Percentiles rank a stretch among this genome's conserved stretches.
Evolutionary conservation across 1,139 yeast genomes (phyloP).

Genomic region (Casaregolazyma lundiana): DNA sequence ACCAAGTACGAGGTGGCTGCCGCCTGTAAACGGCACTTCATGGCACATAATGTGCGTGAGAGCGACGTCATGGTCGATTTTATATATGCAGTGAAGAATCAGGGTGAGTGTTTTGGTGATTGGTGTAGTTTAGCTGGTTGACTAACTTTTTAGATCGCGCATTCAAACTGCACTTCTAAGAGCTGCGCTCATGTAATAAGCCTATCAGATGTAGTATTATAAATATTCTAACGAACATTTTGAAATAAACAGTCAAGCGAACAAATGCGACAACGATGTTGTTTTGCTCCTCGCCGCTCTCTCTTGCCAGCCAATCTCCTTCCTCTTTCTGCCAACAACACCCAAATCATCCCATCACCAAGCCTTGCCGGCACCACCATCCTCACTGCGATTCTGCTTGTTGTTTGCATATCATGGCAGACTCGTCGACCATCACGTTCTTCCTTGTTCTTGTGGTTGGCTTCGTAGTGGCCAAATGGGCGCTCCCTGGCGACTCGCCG

Average conservation of each 20-base stretch:
- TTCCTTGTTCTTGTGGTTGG: constrained; percentile 20
- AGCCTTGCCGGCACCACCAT: too few species aligned
- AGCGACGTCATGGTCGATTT: constrained; percentile 76
- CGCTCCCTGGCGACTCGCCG: constrained; percentile 8
- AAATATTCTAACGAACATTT: too few species aligned
- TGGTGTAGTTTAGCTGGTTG: neutral
- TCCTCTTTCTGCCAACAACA: too few species aligned
- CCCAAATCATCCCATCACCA: too few species aligned
- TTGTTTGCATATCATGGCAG: constrained; percentile 10
- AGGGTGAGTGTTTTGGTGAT: constrained; percentile 37
- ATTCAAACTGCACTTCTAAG: constrained; percentile 34
- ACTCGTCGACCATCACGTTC: constrained; percentile 16
- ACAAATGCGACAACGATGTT: too few species aligned
- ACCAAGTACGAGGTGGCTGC: constrained; percentile 53
- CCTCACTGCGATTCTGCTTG: too few species aligned
- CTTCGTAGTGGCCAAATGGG: constrained; percentile 21
- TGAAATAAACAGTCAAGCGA: too few species aligned
- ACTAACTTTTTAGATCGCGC: constrained; percentile 26
- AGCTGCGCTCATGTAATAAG: neutral
- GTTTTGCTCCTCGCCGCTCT: too few species aligned
- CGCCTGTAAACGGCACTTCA: constrained; percentile 58
- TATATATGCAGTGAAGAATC: constrained; percentile 67
- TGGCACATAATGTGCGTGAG: constrained; percentile 59
- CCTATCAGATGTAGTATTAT: too few species aligned
- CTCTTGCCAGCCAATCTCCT: too few species aligned